phyloP scores from a whole-genome alignment of 768 basidiomycete species.

The Lactarius indigo region DNA sequence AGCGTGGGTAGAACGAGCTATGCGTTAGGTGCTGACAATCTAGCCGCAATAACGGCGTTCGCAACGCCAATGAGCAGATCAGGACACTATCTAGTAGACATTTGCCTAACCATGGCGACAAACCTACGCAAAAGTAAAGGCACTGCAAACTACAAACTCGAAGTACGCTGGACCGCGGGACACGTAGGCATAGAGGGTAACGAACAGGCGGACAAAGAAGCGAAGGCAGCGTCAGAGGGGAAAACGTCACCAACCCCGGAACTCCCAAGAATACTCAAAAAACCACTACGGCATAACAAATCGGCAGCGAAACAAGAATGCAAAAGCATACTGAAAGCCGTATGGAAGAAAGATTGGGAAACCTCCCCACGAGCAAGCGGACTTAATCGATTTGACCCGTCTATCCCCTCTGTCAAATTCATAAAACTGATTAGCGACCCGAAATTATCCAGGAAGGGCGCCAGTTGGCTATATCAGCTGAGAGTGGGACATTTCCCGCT shows the following conservation, averaged over 20 bases:
- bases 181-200: neutral
- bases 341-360: neutral
- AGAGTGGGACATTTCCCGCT: neutral
- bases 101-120: neutral
- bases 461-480: neutral
- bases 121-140: neutral
- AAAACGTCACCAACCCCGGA: neutral
- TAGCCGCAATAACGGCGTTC: neutral
- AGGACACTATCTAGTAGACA: neutral
- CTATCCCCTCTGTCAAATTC: neutral
- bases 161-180: neutral
- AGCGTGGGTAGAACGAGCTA: too few species aligned
- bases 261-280: neutral
- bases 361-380: accelerated
- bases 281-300: neutral
- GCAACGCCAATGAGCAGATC: neutral
- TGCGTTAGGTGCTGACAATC: neutral
- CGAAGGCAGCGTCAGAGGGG: neutral
- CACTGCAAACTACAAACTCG: neutral
- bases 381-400: accelerated
- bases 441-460: neutral
- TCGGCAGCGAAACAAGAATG: neutral
- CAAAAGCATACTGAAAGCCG: neutral
- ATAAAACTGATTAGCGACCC: neutral
- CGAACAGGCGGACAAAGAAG: neutral